Base-by-base conservation (phyloP, 140 eudicot genomes). In the Anethum foeniculum region DNA sequence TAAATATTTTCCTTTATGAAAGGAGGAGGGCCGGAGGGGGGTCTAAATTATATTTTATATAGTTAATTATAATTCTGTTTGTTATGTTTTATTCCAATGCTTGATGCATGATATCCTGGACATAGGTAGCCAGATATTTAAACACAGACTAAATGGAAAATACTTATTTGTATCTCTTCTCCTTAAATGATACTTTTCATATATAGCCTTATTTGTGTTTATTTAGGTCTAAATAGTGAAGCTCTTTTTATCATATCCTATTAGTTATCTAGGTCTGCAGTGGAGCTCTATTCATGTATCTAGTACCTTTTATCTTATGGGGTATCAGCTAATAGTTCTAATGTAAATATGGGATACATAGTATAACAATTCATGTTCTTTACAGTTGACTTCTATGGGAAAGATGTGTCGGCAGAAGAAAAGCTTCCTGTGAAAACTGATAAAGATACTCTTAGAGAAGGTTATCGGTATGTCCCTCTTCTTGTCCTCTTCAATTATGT, bases 361-460 rank as follows among this genome's bases (percentile, higher is more conserved):
- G 51, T 18, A 32, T 19, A 46, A 79, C 30, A 34, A 77, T 39
- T 10, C 23, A 21, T 78, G 67, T 82, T 76, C 62, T 84, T 81
- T 87, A 83, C 92, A 94, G 97, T 81, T 85, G 85, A 85, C 80
- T 92, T 83, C 77, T 95, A 92, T 86, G 97, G 95, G 75, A 86
- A 79, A 88, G 85, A 88, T 51, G 56, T 52, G 16, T 80, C 86
- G 54, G 51, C 89, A 67, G 81, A 73, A 39, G 87, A 85, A 41
- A 88, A 84, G 52, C 82, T 92, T 76, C 97, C 97, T 46, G 71
- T 92, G 28, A 94, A 85, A 88, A 94, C 99, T 47, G 99, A 94
- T 86, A 94, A 92, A 85, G 97, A 94, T 78, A 88, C 98, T 76
- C 94, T 94, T 71, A 89, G 92, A 87, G 97, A 94, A 85, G 98